Percentiles rank a stretch among this genome's conserved stretches.
These are phyloP conservation scores for Gillenia trifoliata DNA, from an alignment of 306 rosid species.

Conservation along the genomic window DNA sequence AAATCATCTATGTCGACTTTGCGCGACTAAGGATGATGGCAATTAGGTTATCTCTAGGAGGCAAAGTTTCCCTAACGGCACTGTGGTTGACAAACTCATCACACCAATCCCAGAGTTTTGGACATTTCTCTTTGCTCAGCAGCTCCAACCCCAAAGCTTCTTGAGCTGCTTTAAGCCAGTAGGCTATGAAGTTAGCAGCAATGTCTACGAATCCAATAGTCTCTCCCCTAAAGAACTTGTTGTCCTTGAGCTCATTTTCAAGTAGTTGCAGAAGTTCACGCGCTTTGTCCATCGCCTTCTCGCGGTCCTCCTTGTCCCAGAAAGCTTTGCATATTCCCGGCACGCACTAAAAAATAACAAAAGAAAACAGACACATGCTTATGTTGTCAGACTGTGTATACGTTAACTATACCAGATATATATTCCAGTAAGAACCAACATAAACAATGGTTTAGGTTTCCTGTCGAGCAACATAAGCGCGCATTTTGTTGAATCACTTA, in stretches of 20 bases:
- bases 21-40: constrained; percentile 13
- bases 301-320: constrained; percentile 16
- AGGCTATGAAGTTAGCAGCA: constrained; percentile 29
- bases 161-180: constrained; percentile 42
- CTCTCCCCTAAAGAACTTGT: constrained; percentile 56
- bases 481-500: background rate
- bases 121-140: constrained; percentile 30
- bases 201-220: constrained; percentile 44
- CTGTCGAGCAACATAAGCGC: too few species aligned
- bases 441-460: too few species aligned
- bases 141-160: constrained; percentile 31
- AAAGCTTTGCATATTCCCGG: constrained; percentile 16
- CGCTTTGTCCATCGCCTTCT: constrained; percentile 25
- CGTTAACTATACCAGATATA: too few species aligned
- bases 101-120: constrained; percentile 41
- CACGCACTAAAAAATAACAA: constrained; percentile 6
- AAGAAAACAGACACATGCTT: background rate
- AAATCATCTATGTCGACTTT: background rate
- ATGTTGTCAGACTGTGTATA: background rate
- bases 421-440: too few species aligned
- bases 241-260: constrained; percentile 45
- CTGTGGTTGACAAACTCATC: constrained; percentile 24
- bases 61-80: constrained; percentile 27
- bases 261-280: constrained; percentile 12
- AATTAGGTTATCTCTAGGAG: constrained; percentile 31